phyloP scores from a whole-genome alignment of 2,329 filamentous ascomycete genomes.

The Colletotrichum sp. region DNA sequence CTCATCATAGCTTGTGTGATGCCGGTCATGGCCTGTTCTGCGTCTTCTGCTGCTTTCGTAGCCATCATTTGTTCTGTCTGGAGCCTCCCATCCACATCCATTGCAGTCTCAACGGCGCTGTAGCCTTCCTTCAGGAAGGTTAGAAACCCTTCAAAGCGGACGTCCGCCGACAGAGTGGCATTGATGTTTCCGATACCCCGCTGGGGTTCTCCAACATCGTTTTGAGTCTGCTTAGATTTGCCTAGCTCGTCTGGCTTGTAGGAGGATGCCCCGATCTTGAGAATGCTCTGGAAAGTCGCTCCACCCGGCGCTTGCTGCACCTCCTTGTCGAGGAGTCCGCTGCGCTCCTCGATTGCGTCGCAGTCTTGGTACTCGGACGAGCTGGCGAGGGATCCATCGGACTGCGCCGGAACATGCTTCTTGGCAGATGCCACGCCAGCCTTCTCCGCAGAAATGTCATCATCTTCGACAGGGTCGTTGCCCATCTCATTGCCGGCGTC shows the following conservation, averaged over 20 bases:
- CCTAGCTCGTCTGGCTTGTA: neutral
- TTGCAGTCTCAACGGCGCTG: neutral
- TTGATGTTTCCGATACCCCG: neutral
- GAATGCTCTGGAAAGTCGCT: neutral
- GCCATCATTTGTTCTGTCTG: neutral
- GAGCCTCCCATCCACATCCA: neutral
- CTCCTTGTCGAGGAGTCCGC: neutral
- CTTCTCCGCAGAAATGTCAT: neutral
- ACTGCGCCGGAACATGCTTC: neutral
- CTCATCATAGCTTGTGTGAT: neutral
- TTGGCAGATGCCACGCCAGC: neutral
- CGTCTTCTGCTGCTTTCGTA: neutral
- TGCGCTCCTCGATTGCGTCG: neutral
- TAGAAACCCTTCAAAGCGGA: neutral
- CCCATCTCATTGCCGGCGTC: neutral
- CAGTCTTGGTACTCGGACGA: neutral
- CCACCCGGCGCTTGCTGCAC: rapidly evolving
- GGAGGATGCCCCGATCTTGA: neutral
- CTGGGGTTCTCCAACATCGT: neutral
- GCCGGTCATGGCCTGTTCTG: neutral
- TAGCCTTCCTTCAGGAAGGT: neutral
- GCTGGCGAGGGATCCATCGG: neutral
- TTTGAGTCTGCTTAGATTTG: neutral
- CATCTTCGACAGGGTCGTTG: neutral
- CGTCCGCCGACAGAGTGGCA: neutral